Conservation (phyloP, 208 protist species). For the Leishmania martiniquensis region DNA sequence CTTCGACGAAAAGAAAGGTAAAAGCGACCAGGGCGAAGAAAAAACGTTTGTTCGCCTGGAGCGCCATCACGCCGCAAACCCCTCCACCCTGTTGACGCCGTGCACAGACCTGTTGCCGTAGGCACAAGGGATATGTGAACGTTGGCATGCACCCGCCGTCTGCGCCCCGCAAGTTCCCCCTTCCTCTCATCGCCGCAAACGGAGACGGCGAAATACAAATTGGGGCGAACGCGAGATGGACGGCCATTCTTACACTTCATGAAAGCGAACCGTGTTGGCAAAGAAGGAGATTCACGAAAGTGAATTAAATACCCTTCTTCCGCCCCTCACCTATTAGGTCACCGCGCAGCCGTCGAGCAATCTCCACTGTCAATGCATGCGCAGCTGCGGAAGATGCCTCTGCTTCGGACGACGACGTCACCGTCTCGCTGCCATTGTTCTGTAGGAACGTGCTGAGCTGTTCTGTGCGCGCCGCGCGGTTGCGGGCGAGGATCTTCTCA, state of each 20-base stretch:
- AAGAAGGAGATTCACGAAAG: neutral
- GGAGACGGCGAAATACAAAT: neutral
- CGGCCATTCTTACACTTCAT: neutral
- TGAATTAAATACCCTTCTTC: conserved; percentile 20
- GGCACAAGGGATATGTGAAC: too few relatives aligned
- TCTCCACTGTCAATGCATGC: conserved; percentile 78
- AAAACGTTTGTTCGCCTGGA: too few relatives aligned
- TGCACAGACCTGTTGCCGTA: too few relatives aligned
- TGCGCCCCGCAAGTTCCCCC: neutral
- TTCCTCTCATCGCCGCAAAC: neutral
- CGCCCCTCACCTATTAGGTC: conserved; percentile 74
- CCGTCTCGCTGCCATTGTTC: conserved; percentile 20
- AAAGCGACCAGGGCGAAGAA: too few relatives aligned
- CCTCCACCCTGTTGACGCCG: too few relatives aligned
- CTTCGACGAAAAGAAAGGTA: too few relatives aligned
- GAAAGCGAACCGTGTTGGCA: neutral
- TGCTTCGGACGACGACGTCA: conserved; percentile 1
- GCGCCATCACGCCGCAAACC: neutral
- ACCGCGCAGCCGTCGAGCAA: conserved; percentile 82
- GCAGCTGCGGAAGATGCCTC: conserved; percentile 10
- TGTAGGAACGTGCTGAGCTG: conserved; percentile 69
- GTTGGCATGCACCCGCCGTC: neutral
- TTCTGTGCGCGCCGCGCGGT: conserved; percentile 74
- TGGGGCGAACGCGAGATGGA: neutral
- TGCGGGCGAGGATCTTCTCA: conserved; percentile 72